These are phyloP conservation scores for Fonsecaea monophora DNA, from an alignment of 2,329 filamentous ascomycete genomes.

Conservation along the genomic window DNA sequence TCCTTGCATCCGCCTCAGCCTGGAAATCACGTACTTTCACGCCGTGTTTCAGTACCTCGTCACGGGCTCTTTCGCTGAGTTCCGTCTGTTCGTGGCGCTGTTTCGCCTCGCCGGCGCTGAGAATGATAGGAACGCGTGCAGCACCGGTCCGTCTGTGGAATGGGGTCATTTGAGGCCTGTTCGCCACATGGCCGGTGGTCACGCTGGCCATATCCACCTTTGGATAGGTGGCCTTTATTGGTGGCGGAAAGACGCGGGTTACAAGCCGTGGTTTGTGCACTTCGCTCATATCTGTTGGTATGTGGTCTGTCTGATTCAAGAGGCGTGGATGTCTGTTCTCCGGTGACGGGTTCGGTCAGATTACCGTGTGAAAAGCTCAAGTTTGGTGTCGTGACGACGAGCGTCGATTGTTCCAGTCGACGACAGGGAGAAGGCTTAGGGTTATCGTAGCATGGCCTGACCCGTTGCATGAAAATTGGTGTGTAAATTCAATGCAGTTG, in stretches of 20 bases:
- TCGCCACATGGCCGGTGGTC: not conserved
- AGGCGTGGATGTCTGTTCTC: conserved; percentile 4
- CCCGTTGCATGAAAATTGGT: not conserved
- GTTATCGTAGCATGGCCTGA: not conserved
- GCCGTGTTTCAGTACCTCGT: conserved; percentile 29
- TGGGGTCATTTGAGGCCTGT: conserved; percentile 10
- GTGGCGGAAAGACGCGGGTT: conserved; percentile 23
- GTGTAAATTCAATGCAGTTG: not conserved
- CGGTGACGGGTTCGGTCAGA: not conserved
- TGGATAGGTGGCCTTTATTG: not conserved
- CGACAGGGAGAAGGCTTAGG: not conserved
- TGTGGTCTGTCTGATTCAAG: not conserved
- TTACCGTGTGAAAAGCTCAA: not conserved
- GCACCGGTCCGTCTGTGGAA: conserved; percentile 1
- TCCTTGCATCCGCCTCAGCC: conserved; percentile 27
- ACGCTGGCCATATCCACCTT: not conserved
- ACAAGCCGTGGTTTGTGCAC: conserved; percentile 21
- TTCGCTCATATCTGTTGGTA: conserved; percentile 23
- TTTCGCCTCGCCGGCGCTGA: conserved; percentile 17
- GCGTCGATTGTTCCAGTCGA: not conserved
- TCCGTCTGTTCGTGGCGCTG: conserved; percentile 22
- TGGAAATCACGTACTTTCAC: conserved; percentile 36
- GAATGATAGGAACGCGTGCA: conserved; percentile 15
- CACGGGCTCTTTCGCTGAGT: conserved; percentile 28
- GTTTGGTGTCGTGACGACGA: not conserved